Evolutionary conservation across 108 stramenopile species (phyloP).

Genomic region (Seminavis robusta): DNA sequence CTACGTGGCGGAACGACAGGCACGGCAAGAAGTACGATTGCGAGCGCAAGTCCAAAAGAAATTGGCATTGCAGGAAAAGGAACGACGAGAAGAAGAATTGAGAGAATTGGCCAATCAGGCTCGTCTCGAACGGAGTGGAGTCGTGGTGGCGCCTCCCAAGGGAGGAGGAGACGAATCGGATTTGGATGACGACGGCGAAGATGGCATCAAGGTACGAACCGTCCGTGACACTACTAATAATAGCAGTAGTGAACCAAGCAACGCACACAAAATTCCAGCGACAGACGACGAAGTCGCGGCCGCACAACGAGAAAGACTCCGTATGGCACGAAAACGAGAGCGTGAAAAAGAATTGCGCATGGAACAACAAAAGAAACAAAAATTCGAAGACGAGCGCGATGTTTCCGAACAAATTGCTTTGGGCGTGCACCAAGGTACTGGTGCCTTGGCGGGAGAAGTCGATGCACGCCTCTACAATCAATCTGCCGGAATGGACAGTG

Average conservation of each 20-base stretch:
- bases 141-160: background rate
- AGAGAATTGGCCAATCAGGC: slow-evolving; percentile 91
- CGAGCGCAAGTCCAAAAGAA: slow-evolving; percentile 89
- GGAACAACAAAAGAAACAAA: slow-evolving; percentile 81
- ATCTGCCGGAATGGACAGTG: slow-evolving; percentile 89
- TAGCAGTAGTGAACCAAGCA: background rate
- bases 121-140: slow-evolving; percentile 82
- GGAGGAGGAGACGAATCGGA: background rate
- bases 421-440: slow-evolving; percentile 92
- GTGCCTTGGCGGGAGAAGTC: slow-evolving; percentile 71
- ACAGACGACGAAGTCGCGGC: slow-evolving; percentile 78
- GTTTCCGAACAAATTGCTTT: slow-evolving; percentile 98
- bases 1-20: slow-evolving; percentile 96
- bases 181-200: slow-evolving; percentile 6
- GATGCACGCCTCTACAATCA: slow-evolving; percentile 96
- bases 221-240: background rate
- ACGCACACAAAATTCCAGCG: slow-evolving; percentile 20
- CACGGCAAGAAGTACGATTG: slow-evolving; percentile 90
- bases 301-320: slow-evolving; percentile 88
- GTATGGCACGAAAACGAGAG: slow-evolving; percentile 87
- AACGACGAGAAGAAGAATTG: slow-evolving; percentile 89
- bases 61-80: slow-evolving; percentile 81
- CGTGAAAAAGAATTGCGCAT: slow-evolving; percentile 94
- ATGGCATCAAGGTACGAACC: no score
- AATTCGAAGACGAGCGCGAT: slow-evolving; percentile 91